Conservation (phyloP, 2,329 filamentous ascomycete species). For the Curvularia lunata region DNA sequence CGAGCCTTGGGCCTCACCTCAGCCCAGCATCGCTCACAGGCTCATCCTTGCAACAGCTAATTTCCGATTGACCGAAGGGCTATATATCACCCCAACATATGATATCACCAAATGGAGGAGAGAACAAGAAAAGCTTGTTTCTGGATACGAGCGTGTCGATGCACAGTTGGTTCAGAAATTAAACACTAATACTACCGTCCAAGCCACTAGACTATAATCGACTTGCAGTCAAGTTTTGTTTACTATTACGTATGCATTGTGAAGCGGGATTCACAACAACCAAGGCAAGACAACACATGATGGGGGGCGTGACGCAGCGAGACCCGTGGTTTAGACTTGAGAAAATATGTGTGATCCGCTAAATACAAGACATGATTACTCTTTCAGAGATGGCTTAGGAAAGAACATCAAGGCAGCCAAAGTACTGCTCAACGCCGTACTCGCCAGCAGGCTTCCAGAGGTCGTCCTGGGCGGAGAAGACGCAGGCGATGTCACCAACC, state of each 20-base stretch:
- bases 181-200: neutral
- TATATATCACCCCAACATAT: neutral
- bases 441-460: constrained; percentile 76
- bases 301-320: constrained; percentile 12
- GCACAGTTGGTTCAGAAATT: neutral
- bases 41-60: neutral
- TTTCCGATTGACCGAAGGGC: neutral
- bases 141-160: neutral
- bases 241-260: neutral
- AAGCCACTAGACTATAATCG: neutral
- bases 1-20: neutral
- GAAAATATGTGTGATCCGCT: constrained; percentile 3
- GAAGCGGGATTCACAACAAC: neutral
- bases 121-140: neutral
- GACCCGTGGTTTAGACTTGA: constrained; percentile 1
- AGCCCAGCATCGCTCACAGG: neutral
- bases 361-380: neutral
- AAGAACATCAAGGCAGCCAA: constrained; percentile 68
- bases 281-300: constrained; percentile 16
- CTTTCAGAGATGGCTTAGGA: neutral
- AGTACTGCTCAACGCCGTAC: constrained; percentile 79
- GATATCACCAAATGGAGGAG: neutral
- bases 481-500: no score
- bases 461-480: constrained; percentile 84
- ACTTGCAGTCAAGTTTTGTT: neutral